Base-by-base conservation (phyloP, 208 protist species). In the Herpetomonas tarakana region DNA sequence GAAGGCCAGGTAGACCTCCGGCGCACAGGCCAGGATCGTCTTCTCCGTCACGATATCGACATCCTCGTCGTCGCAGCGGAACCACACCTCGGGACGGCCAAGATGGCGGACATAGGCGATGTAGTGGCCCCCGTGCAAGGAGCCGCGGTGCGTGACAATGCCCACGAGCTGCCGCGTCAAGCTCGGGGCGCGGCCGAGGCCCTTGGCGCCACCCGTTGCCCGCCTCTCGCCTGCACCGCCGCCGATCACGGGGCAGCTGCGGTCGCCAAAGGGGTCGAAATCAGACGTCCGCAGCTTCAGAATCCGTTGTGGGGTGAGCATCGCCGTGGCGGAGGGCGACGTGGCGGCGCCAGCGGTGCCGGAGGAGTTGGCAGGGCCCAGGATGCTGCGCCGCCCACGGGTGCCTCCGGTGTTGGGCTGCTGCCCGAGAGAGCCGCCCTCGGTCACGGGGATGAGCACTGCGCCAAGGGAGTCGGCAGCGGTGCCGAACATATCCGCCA, bases 11-110 rank as follows among this genome's bases (percentile, higher is more conserved):
- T 93, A 96, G 6, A 88, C 86, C 52, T 91, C 84, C 0, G 72
- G 49, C 30, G 75, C 60, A 51, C 70, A 79, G 27, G 69, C 62
- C 24, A 87, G 57, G 28, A 93, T 78, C 21, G 56, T 60, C 31
- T 56, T 65, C 70, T 91, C 80, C 12, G 85, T 73, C 19, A 96
- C 90, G 1, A 81, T 60, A 41, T 84, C 74, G 44, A 92, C 72
- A 50, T 82, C 71, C 49, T 92, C 84, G 47, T 96, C 90, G 52
- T 96, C 90, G 67, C 86, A 96, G 51, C 80, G 83, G 65, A 93
- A 93, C 87, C 90, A 96, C 27, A 76, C 39, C 25, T 85, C 65
- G 14, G 81, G 76, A 0, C 72, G 69, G 0, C 64, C 54, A 0
- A 71, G 49, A 53, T 83, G 59, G 25, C 86, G 86, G 51, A 94